These are phyloP conservation scores for Ramaria rubella DNA, from an alignment of 768 basidiomycete species.

Conservation along the genomic window DNA sequence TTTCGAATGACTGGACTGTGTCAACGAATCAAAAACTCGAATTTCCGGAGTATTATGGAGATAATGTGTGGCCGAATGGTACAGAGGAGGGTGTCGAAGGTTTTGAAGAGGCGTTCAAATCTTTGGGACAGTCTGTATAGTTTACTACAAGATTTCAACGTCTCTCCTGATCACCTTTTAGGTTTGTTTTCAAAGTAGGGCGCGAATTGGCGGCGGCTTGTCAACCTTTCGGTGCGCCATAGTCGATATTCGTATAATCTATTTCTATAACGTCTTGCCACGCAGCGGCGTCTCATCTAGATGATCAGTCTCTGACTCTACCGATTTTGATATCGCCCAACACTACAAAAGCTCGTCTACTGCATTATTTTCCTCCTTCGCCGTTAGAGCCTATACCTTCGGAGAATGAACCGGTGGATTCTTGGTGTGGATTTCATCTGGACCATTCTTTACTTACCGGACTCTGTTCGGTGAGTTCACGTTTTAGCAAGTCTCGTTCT, in stretches of 20 bases:
- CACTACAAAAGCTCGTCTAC: conserved; percentile 83
- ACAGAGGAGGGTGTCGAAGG: conserved; percentile 57
- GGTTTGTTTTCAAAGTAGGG: conserved; percentile 79
- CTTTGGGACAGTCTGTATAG: conserved; percentile 54
- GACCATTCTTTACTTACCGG: conserved; percentile 91
- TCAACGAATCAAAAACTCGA: conserved; percentile 42
- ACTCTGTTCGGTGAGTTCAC: conserved; percentile 63
- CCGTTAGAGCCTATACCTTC: conserved; percentile 29
- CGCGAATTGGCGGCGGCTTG: conserved; percentile 79
- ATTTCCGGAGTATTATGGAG: conserved; percentile 81
- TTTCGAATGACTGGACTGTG: conserved; percentile 60
- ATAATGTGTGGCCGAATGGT: conserved; percentile 77
- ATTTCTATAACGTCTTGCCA: conserved; percentile 1
- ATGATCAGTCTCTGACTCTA: conserved; percentile 62
- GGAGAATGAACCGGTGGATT: conserved; percentile 68
- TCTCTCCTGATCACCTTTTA: conserved; percentile 20
- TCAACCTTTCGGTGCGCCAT: conserved; percentile 72
- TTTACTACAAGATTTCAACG: neutral
- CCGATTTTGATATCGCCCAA: conserved; percentile 71
- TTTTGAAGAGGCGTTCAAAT: conserved; percentile 86
- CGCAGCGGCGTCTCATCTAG: conserved; percentile 57
- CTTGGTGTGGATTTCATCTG: conserved; percentile 92
- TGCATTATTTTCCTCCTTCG: conserved; percentile 90
- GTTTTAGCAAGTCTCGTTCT: neutral
- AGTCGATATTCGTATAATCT: neutral